These are phyloP conservation scores for Daphne laureola DNA, from an alignment of 441 rosid genomes.

Conservation along the genomic window DNA sequence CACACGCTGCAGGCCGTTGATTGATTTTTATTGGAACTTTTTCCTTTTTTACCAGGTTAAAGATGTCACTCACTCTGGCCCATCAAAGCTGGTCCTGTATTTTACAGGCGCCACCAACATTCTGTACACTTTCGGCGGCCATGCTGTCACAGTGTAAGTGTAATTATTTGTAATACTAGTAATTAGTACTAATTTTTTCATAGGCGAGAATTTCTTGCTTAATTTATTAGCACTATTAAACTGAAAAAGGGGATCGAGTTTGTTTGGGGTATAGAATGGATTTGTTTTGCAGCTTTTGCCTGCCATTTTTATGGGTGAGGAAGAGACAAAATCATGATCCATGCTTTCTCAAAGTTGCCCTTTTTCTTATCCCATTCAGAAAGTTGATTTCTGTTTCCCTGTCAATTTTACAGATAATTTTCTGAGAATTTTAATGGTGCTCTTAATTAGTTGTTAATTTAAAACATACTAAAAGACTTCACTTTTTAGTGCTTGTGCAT, in stretches of 20 bases:
- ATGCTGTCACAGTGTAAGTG: conserved; percentile 57
- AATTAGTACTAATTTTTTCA: no score
- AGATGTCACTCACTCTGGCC: conserved; percentile 43
- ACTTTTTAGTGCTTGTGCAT: no score
- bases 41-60: conserved; percentile 22
- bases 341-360: not conserved
- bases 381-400: not conserved
- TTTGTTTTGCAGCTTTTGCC: conserved; percentile 3
- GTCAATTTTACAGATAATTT: no score
- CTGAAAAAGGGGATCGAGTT: not conserved
- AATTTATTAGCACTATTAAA: not conserved
- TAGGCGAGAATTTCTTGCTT: conserved; percentile 6
- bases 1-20: not conserved
- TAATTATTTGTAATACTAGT: no score
- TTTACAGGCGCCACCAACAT: conserved; percentile 69
- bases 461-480: no score
- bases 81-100: conserved; percentile 40
- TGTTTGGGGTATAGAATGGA: not conserved
- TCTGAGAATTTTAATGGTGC: no score
- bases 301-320: conserved; percentile 9
- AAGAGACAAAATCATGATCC: not conserved
- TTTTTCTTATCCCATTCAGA: not conserved
- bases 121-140: conserved; percentile 56
- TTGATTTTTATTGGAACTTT: not conserved
- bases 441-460: no score